These are phyloP conservation scores for Tetradesmus lagerheimii DNA, from an alignment of 139 green algal species.

Conservation along the genomic window DNA sequence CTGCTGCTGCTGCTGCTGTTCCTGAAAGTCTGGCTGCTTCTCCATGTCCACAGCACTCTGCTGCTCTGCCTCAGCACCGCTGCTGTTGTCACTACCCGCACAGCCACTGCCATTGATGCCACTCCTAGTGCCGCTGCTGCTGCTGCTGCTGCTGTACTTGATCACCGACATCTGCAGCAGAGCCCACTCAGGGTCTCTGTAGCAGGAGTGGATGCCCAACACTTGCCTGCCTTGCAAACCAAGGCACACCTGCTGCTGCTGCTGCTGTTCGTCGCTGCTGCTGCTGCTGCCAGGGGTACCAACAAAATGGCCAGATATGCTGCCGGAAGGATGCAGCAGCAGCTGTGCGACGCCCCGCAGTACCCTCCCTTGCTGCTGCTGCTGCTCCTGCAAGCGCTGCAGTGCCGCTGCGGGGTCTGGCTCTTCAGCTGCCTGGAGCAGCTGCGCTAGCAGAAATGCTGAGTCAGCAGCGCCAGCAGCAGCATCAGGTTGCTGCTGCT, in stretches of 20 bases:
- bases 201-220: constrained; percentile 41
- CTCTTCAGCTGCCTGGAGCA: background rate
- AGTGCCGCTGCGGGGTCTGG: background rate
- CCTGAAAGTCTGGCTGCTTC: background rate
- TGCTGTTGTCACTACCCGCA: background rate
- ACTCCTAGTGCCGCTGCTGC: constrained; percentile 7
- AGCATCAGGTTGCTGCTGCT: constrained; percentile 9
- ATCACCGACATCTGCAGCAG: constrained; percentile 29
- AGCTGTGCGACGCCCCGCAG: constrained; percentile 27
- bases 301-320: constrained; percentile 25
- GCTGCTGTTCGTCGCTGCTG: constrained; percentile 26
- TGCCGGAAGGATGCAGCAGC: constrained; percentile 17
- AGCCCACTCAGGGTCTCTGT: constrained; percentile 47
- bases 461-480: background rate
- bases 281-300: constrained; percentile 1
- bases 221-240: constrained; percentile 30
- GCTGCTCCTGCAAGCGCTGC: constrained; percentile 19
- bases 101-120: background rate
- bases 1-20: constrained; percentile 7
- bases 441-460: background rate
- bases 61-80: background rate
- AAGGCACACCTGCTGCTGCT: constrained; percentile 21
- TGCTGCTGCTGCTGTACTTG: constrained; percentile 4
- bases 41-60: background rate
- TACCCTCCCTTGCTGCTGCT: background rate